Conservation (phyloP, 2,329 filamentous ascomycete species). For the Fusarium neocosmosporiellum region DNA sequence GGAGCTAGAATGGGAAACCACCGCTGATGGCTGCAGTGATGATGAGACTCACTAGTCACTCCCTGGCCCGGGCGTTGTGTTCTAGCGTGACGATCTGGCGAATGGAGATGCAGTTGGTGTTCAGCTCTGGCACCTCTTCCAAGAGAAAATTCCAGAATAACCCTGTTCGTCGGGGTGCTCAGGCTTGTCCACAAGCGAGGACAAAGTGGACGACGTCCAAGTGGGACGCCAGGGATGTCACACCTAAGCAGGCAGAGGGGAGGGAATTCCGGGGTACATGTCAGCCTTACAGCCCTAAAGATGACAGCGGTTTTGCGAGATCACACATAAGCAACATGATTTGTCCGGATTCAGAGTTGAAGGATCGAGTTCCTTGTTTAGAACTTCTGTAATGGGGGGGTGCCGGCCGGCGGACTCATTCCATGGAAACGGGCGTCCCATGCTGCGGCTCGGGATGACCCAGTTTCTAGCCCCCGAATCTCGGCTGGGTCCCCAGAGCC, state of each 20-base stretch:
- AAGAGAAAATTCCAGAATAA: constrained; percentile 20
- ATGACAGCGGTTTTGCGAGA: constrained; percentile 11
- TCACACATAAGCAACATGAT: constrained; percentile 21
- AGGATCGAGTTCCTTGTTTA: constrained; percentile 20
- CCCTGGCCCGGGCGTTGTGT: neutral
- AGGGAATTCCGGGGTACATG: constrained; percentile 37
- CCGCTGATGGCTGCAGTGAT: neutral
- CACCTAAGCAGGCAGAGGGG: constrained; percentile 30
- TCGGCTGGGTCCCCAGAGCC: constrained; percentile 18
- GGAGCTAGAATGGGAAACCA: neutral
- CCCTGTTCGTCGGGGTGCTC: neutral
- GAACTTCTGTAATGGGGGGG: constrained; percentile 14
- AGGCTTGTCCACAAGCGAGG: neutral
- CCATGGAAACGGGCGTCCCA: constrained; percentile 16
- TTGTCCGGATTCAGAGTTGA: constrained; percentile 14
- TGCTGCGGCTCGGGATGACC: constrained; percentile 27
- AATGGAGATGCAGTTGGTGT: neutral
- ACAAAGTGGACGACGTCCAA: neutral
- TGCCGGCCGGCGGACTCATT: constrained; percentile 1
- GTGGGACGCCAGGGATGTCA: constrained; percentile 8
- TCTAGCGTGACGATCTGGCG: neutral
- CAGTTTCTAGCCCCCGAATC: constrained; percentile 10
- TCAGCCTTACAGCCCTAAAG: constrained; percentile 45
- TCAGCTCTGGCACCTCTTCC: neutral
- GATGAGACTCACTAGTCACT: neutral